Percentiles rank a stretch among this genome's conserved stretches.
Conservation (phyloP, 345 rosid genomes). For the Eucalyptus grandis region DNA sequence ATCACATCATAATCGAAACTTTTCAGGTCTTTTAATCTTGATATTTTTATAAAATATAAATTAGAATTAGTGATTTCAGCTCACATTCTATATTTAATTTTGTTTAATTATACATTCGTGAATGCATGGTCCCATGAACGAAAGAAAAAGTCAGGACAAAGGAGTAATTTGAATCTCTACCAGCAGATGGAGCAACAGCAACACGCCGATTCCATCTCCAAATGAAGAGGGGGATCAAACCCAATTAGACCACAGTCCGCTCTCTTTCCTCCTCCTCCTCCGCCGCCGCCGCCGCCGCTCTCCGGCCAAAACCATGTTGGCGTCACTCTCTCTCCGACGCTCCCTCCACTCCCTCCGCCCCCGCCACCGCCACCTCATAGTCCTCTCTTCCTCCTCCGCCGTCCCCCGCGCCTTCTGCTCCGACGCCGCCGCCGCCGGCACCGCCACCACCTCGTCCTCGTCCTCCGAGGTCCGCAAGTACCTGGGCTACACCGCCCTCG, state of each 20-base stretch:
- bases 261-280: not conserved
- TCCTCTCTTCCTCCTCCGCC: not conserved
- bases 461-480: conserved; percentile 67
- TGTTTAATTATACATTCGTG: not conserved
- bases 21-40: not conserved
- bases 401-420: conserved; percentile 15
- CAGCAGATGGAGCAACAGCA: not conserved
- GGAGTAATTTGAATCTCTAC: not conserved
- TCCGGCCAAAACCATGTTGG: conserved; percentile 25
- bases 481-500: conserved; percentile 77
- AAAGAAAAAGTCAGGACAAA: not conserved
- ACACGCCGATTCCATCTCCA: not conserved
- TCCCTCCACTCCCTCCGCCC: not conserved
- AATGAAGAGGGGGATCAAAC: not conserved
- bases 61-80: not conserved
- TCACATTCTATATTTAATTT: not conserved
- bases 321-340: conserved; percentile 39
- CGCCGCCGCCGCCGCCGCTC: not conserved
- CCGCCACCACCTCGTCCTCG: conserved; percentile 35
- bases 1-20: not conserved
- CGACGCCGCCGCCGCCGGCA: conserved; percentile 13
- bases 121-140: not conserved
- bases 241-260: not conserved
- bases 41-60: too few species aligned
- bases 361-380: conserved; percentile 1